A percentile compares a stretch with the other conserved stretches of the same genome.
These are phyloP conservation scores for Coffea canephora DNA, from an alignment of 257 asterid species.

Conservation along the genomic window DNA sequence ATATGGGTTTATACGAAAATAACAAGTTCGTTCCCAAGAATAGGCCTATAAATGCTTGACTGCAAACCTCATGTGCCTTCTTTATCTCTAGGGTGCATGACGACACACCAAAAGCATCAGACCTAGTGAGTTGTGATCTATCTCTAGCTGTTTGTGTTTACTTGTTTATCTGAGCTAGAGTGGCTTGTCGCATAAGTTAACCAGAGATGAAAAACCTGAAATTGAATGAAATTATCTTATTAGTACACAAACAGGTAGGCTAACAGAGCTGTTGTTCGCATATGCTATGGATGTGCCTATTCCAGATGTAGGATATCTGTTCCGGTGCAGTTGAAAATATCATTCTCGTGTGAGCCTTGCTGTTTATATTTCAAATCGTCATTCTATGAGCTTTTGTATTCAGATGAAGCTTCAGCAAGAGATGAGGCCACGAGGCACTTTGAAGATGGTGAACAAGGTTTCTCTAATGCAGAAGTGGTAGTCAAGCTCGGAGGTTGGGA, in stretches of 20 bases:
- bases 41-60: too few relatives aligned
- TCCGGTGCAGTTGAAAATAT: too few relatives aligned
- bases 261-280: not conserved
- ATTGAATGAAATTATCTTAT: not conserved
- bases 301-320: not conserved
- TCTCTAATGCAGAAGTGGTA: constrained; percentile 73
- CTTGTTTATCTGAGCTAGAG: not conserved
- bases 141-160: not conserved
- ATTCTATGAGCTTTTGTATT: not conserved
- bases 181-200: too few relatives aligned
- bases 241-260: not conserved
- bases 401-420: constrained; percentile 82
- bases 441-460: constrained; percentile 50
- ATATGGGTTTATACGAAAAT: too few relatives aligned
- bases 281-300: not conserved
- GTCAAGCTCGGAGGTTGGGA: constrained; percentile 87
- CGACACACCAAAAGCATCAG: not conserved
- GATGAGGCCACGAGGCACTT: constrained; percentile 63
- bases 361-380: not conserved
- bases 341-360: not conserved
- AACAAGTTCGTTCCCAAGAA: too few relatives aligned
- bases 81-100: not conserved
- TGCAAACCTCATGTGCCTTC: too few relatives aligned
- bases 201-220: not conserved
- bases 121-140: not conserved